Evolutionary conservation across 495 filamentous ascomycete genomes (phyloP).

Genomic region (Penicillium robsamsonii): DNA sequence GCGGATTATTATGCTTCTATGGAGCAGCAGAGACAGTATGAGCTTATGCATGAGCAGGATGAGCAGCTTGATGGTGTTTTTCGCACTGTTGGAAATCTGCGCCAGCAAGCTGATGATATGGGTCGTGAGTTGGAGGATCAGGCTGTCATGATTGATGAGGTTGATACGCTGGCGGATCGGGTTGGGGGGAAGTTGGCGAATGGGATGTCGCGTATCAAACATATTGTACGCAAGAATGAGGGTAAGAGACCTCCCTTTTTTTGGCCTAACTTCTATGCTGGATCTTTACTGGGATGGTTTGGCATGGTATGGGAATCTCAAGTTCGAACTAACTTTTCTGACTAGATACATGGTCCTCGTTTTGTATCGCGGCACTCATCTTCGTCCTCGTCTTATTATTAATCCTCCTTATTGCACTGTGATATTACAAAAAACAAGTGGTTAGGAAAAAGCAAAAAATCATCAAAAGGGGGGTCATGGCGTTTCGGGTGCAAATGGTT

Average conservation of each 20-base stretch:
- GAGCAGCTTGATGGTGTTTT: constrained; percentile 89
- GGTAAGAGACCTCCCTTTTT: constrained; percentile 49
- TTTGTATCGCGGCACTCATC: constrained; percentile 85
- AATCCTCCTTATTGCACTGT: constrained; percentile 64
- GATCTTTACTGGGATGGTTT: not conserved
- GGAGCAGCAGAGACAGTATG: constrained; percentile 85
- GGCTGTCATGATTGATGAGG: constrained; percentile 71
- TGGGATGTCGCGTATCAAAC: constrained; percentile 79
- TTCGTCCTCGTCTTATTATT: constrained; percentile 81
- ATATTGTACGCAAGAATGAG: constrained; percentile 88
- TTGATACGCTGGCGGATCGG: constrained; percentile 78
- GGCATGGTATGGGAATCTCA: constrained; percentile 19
- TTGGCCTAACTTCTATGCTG: constrained; percentile 4
- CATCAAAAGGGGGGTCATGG: constrained; percentile 21
- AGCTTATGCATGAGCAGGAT: constrained; percentile 95
- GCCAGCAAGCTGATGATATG: constrained; percentile 91
- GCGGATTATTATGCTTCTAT: constrained; percentile 78
- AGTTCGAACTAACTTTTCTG: constrained; percentile 31
- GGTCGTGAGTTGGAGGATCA: constrained; percentile 94
- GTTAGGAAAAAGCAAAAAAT: constrained; percentile 14
- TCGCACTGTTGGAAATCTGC: constrained; percentile 83
- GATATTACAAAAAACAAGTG: constrained; percentile 34
- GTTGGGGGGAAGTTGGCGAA: constrained; percentile 82
- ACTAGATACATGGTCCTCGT: constrained; percentile 78
- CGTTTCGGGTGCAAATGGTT: constrained; percentile 21